Conservation (phyloP, 2,329 filamentous ascomycete genomes). For the Epichloe scottii region DNA sequence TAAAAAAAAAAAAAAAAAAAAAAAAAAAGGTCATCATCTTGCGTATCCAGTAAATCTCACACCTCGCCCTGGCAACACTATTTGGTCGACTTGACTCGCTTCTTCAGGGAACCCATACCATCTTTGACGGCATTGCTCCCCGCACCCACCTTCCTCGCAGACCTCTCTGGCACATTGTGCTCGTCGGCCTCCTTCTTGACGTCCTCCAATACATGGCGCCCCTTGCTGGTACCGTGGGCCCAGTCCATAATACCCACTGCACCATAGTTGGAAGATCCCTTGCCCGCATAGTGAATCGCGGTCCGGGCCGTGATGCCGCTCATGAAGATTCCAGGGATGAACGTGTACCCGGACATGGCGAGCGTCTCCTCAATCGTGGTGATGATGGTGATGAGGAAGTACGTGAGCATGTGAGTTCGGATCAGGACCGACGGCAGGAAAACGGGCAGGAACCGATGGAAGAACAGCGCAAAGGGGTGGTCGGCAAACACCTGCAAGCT, state of each 20-base stretch:
- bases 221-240: conserved; percentile 41
- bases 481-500: conserved; percentile 54
- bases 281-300: conserved; percentile 31
- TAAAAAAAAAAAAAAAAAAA: too few relatives aligned
- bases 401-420: conserved; percentile 61
- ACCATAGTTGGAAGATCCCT: conserved; percentile 47
- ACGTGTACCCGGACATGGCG: conserved; percentile 54
- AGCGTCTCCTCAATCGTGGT: conserved; percentile 55
- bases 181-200: conserved; percentile 43
- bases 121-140: conserved; percentile 18
- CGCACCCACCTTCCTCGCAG: conserved; percentile 19
- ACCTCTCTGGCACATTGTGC: conserved; percentile 34
- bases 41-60: neutral
- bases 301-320: conserved; percentile 34
- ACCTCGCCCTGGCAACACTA: conserved; percentile 8
- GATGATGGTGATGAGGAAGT: conserved; percentile 50
- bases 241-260: conserved; percentile 52
- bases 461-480: conserved; percentile 51
- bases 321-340: conserved; percentile 41
- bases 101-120: conserved; percentile 19
- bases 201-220: conserved; percentile 40
- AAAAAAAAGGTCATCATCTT: neutral
- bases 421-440: conserved; percentile 54
- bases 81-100: conserved; percentile 15
- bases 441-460: conserved; percentile 50